Base-by-base conservation (phyloP, 2,329 filamentous ascomycete genomes). In the Thermoascus crustaceus region DNA sequence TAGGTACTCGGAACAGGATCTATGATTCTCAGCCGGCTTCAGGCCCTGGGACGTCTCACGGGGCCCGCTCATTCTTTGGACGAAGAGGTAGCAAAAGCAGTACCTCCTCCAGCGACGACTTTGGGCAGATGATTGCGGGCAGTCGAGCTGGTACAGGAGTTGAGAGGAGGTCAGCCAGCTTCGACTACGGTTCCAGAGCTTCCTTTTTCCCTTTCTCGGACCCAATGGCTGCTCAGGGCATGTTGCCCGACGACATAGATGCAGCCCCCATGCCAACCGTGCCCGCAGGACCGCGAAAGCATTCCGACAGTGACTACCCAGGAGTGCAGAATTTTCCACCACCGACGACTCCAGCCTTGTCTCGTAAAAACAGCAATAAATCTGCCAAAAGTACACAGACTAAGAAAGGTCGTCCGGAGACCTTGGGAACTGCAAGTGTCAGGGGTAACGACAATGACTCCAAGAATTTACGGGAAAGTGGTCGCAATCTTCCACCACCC, bases 181-280 rank as follows among this genome's bases (percentile, higher is more conserved):
- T 68, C 33, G 65, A 68, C 39, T 63, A 61, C 35, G 60, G 60
- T 23, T 51, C 61, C 19, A 58, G 60, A 47, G 55, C 49, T 45
- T 39, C 51, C 2, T 56, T 48, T 30, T 35, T 39, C 7, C 43
- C 48, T 10, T 50, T 51, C 20, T 31, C 45, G 5, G 47, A 52
- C 9, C n/a, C 41, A n/a, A 18, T 32, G 20, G 16, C 37, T n/a
- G 46, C 43, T 5, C 45, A 54, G 34, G 50, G 53, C 11, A 39
- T 47, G 9, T 40, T 47, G 7, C 23, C 49, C n/a, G 53, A 61
- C 33, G 75, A 82, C 49, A 78, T 81, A 61, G 83, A 91, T 55
- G 83, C 86, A 34, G 88, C 87, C 17, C 88, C 89, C 9, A 89
- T 82, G 23, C 89, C 89, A 4, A 88, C 79, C 18, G 72, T 95